phyloP scores from a whole-genome alignment of 2,329 filamentous ascomycete species.

The Penicillium corylophilum region DNA sequence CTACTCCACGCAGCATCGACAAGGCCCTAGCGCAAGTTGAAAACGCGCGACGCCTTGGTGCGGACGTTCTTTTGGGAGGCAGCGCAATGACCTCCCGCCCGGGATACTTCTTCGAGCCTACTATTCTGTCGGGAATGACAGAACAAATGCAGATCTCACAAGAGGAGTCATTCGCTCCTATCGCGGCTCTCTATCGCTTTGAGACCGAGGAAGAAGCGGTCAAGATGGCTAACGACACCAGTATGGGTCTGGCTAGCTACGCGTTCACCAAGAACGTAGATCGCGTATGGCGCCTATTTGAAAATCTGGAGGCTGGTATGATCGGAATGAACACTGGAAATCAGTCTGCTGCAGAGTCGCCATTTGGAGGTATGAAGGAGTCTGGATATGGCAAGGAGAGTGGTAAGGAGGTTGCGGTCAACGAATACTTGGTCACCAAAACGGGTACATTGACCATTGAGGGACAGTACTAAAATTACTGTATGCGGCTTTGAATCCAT shows the following conservation, averaged over 20 bases:
- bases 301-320: slow-evolving; percentile 69
- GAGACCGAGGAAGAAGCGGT: slow-evolving; percentile 66
- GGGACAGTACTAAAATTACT: slow-evolving; percentile 48
- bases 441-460: slow-evolving; percentile 64
- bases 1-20: slow-evolving; percentile 55
- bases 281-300: slow-evolving; percentile 63
- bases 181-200: slow-evolving; percentile 64
- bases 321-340: slow-evolving; percentile 66
- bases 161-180: slow-evolving; percentile 67
- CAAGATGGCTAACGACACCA: slow-evolving; percentile 59
- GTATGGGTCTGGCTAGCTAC: slow-evolving; percentile 66
- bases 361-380: slow-evolving; percentile 68
- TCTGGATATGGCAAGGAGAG: slow-evolving; percentile 67
- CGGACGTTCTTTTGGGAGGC: slow-evolving; percentile 62
- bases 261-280: slow-evolving; percentile 68
- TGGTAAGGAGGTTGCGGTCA: slow-evolving; percentile 64
- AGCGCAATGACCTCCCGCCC: slow-evolving; percentile 48
- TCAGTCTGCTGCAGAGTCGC: slow-evolving; percentile 64
- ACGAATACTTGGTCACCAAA: slow-evolving; percentile 64
- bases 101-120: slow-evolving; percentile 70
- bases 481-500: neutral
- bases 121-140: slow-evolving; percentile 61
- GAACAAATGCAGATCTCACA: slow-evolving; percentile 57
- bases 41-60: slow-evolving; percentile 64
- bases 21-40: slow-evolving; percentile 60